Evolutionary conservation across 2,329 filamentous ascomycete genomes (phyloP).

Genomic region (Blastomyces silverae): DNA sequence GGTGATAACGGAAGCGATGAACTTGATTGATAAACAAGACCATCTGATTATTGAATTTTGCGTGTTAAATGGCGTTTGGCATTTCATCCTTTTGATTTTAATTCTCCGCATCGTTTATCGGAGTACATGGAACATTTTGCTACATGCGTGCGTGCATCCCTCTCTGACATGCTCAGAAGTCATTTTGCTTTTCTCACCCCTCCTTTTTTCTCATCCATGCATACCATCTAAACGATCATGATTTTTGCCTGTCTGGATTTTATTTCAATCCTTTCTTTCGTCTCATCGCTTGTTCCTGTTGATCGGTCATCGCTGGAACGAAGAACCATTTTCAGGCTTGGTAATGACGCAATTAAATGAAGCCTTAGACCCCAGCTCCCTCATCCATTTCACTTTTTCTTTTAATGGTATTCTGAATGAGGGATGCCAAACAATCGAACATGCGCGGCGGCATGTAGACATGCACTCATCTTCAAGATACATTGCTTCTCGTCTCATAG

Average conservation of each 20-base stretch:
- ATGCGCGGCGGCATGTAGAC: too few species aligned
- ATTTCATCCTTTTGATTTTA: background rate
- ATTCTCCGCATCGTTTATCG: conserved; percentile 5
- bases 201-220: background rate
- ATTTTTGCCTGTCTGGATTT: background rate
- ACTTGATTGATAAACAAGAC: conserved; percentile 8
- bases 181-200: background rate
- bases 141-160: background rate
- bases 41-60: background rate
- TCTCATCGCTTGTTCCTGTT: conserved; percentile 2
- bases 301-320: conserved; percentile 7
- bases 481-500: background rate
- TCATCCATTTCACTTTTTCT: background rate
- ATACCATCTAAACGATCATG: background rate
- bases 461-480: background rate
- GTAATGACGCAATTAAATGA: conserved; percentile 4
- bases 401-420: conserved; percentile 1
- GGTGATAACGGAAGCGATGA: conserved; percentile 3
- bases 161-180: background rate
- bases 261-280: conserved; percentile 2
- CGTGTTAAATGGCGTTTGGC: background rate
- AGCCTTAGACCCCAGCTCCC: background rate
- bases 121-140: conserved; percentile 8
- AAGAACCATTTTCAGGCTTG: conserved; percentile 8
- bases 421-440: background rate